These are phyloP conservation scores for Mycena sanguinolenta DNA, from an alignment of 768 basidiomycete genomes.

Conservation along the genomic window DNA sequence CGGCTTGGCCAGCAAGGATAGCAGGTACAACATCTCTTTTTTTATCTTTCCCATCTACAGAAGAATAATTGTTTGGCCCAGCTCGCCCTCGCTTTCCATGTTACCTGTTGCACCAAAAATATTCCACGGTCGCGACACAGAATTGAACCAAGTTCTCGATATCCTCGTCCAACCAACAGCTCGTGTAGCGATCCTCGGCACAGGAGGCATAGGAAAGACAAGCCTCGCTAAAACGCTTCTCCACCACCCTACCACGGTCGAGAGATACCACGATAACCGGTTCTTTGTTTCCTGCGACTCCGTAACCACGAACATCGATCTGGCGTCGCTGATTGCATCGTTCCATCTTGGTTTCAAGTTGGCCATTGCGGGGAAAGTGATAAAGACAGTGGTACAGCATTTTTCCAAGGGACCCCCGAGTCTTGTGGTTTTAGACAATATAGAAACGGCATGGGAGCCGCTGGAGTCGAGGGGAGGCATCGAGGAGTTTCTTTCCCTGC, in stretches of 20 bases:
- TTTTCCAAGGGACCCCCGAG: background rate
- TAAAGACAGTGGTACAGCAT: background rate
- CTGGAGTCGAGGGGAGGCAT: background rate
- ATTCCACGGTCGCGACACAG: background rate
- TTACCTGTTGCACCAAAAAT: background rate
- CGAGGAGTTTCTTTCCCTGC: background rate
- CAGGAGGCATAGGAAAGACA: background rate
- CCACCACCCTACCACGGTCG: background rate
- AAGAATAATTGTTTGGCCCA: background rate
- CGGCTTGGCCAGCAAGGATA: background rate
- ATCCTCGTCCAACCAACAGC: background rate
- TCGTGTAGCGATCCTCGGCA: background rate
- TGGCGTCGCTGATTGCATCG: background rate
- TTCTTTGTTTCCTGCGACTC: constrained; percentile 3
- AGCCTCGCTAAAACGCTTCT: background rate
- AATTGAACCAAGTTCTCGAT: background rate
- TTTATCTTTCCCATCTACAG: background rate
- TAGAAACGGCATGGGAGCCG: background rate
- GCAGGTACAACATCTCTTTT: background rate
- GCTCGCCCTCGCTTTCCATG: background rate
- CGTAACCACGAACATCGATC: background rate
- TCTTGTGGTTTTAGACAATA: background rate
- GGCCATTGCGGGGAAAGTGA: background rate
- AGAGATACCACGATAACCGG: background rate
- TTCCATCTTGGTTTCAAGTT: background rate